Evolutionary conservation across 179 eudicot species (phyloP), one percentile per base, ranked within the genome.

Genomic region (Actinidia polygama): DNA sequence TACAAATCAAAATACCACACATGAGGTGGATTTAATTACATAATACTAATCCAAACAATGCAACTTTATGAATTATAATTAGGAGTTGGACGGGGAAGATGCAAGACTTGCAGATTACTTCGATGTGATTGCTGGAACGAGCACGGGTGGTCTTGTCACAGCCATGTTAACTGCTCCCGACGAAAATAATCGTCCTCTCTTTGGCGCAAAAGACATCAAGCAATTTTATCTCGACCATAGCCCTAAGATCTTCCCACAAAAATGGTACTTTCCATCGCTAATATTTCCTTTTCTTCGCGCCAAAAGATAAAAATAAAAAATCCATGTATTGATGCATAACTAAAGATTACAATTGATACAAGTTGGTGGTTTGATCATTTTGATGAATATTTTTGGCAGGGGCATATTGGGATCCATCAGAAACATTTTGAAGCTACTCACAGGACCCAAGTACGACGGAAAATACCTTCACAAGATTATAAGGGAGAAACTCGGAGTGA

Each of bases 401-500:
- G 76, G 84, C 53, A 3, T 44, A 15, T 77, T 54, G 44, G 46
- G 67, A 8, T 51, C 50, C 21, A 7, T 82, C 15, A 67, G 40
- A 49, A 67, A 54, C 10, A 36, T 5, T 11, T 16, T 83, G 3
- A 77, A 74, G 16, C 7, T 30, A 9, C 49, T 84, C 55, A 18
- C 1, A n/a, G 80, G 86, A 16, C 83, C 86, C 62, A 84, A 80
- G n/a, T 84, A 84, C 64, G 47, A 84, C 57, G 86, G 83, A 0
- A 55, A 80, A 44, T 84, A 84, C 23, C 86, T 84, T 55, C 83
- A 67, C 26, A 5, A 3, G 36, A 12, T 74, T 54, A 66, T 80
- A 23, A 84, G 44, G 86, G 80, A 80, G 73, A 46, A 24, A 66
- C 79, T 84, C 4, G 84, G 86, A 68, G 74, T 76, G 2, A 71